Evolutionary conservation across 2,329 filamentous ascomycete genomes (phyloP), one percentile per base, ranked within the genome.

Genomic region (Trichoderma atrobrunneum): DNA sequence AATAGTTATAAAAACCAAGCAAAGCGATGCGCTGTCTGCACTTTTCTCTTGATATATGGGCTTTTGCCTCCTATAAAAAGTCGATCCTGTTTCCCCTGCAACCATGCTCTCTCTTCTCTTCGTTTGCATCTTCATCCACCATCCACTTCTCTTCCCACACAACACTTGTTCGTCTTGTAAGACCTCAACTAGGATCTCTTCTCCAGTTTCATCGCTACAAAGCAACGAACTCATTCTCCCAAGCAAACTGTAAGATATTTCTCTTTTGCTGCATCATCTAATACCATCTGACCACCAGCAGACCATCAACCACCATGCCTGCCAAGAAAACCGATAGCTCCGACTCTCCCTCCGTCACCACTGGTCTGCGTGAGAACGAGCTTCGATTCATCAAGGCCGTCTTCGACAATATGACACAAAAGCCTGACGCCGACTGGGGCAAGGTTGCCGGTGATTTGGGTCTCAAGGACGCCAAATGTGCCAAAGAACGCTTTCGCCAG

Each of bases 391-490:
- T 84, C 76, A 82, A 83, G 70, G 79, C 80, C 14, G 77, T 84
- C 51, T 84, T 84, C 72, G 79, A 83, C 75, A 81, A 83, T 75
- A 82, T 84, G 80, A 81, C 76, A 6, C 75, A 80, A 57, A 82
- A 81, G 73, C 81, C 81, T 7, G 80, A 83, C 8, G 80, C 84
- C 32, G 77, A 86, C 76, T 86, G 81, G 78, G 77, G 81, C 18
- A 74, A 77, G 1, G 80, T 86, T 54, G 84, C 83, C 5, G 10
- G 56, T 2, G 74, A 77, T 14, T 74, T 83, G 16, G 78, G 78
- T 4, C 79, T 85, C 68, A 84, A 84, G 72, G 80, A 83, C 63
- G 81, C 78, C 65, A 83, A 82, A 63, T 84, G 82, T 72, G 83
- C 83, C 72, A 82, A 81, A 67, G 80, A 84, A 72, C 81, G 81